Base-by-base conservation (phyloP, 83 land plant genomes). In the Picea engelmannii region DNA sequence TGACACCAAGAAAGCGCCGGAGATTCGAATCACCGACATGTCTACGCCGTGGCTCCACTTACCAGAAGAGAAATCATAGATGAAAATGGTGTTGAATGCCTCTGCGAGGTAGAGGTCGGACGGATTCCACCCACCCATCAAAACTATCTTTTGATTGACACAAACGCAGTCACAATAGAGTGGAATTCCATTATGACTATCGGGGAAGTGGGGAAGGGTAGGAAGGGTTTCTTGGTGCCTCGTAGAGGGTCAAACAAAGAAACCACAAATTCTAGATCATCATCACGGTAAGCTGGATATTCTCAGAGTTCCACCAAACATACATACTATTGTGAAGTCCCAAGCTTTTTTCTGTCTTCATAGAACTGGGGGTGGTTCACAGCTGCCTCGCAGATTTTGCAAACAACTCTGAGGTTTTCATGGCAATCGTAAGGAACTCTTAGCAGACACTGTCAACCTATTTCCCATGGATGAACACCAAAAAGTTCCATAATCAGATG, bases 141-240 rank as follows among this genome's bases (percentile, higher is more conserved):
- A n/a, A n/a, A n/a, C n/a, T n/a, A 77, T 10, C 58, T 77, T 77
- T 13, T 55, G 27, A 0, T 27, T 59, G 2, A 58, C 61, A 1
- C 17, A 15, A 24, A 77, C 18, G 79, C 79, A 27, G 31, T 27
- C 31, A 27, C 31, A 27, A 27, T 0, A 27, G 1, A 27, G 31
- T 27, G 31, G 31, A 59, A 77, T 55, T 16, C 79, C 79, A 13
- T 77, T 12, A 10, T 10, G 92, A 59, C 27, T n/a, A n/a, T n/a
- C n/a, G n/a, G n/a, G n/a, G n/a, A n/a, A n/a, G n/a, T n/a, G n/a
- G n/a, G n/a, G n/a, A n/a, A n/a, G n/a, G n/a, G n/a, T n/a, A n/a
- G n/a, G n/a, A n/a, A n/a, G n/a, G n/a, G n/a, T n/a, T 81, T 85
- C 93, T 95, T 92, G 16, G 62, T 38, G 12, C 87, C 75, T 13